These are phyloP conservation scores for Pelargonium australe DNA, from an alignment of 441 rosid species.

Conservation along the genomic window DNA sequence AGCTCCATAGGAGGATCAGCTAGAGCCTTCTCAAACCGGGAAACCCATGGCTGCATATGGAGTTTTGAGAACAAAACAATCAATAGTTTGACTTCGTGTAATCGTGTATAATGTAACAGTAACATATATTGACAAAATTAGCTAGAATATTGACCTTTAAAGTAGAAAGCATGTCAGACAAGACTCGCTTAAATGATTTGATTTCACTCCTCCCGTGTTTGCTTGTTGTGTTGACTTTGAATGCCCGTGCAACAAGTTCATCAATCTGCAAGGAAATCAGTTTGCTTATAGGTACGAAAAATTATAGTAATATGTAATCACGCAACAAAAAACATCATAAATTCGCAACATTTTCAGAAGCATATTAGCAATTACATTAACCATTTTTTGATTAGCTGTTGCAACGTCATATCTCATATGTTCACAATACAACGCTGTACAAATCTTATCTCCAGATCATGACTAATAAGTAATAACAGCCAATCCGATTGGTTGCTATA, in stretches of 20 bases:
- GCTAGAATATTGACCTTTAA: constrained; percentile 48
- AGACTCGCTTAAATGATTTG: constrained; percentile 41
- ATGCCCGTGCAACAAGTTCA: constrained; percentile 67
- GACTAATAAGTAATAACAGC: neutral
- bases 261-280: constrained; percentile 48
- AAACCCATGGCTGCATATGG: constrained; percentile 86
- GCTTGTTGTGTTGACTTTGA: constrained; percentile 34
- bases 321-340: neutral
- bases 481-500: neutral
- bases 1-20: constrained; percentile 23
- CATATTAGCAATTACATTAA: neutral
- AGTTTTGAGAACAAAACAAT: constrained; percentile 13
- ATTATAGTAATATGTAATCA: constrained; percentile 7
- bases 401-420: neutral
- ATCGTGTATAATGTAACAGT: neutral
- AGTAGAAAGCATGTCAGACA: constrained; percentile 55
- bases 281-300: neutral
- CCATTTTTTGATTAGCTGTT: neutral
- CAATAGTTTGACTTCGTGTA: neutral
- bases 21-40: constrained; percentile 47
- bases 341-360: neutral
- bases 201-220: constrained; percentile 49
- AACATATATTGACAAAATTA: neutral
- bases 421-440: neutral
- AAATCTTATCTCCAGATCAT: neutral